These are phyloP conservation scores for Lyophyllum semitale DNA, from an alignment of 768 basidiomycete genomes.

Conservation along the genomic window DNA sequence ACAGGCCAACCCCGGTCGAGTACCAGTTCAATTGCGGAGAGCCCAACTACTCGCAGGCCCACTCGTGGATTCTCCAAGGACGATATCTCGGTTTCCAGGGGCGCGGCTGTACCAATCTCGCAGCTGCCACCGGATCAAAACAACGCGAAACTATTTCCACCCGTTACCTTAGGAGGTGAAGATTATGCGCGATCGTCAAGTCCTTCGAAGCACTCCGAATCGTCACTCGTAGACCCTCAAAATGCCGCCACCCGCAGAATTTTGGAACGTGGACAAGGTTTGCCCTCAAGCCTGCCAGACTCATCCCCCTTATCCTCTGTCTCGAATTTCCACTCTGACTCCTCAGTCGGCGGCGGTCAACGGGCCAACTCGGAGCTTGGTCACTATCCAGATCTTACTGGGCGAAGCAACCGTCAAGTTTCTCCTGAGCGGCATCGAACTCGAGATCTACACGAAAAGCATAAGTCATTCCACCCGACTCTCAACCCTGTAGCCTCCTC, in stretches of 20 bases:
- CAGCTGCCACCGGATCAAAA: conserved; percentile 53
- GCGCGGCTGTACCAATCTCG: conserved; percentile 55
- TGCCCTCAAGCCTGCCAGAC: conserved; percentile 53
- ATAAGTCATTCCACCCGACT: conserved; percentile 68
- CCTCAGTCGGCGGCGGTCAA: conserved; percentile 34
- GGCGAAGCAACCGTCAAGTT: conserved; percentile 42
- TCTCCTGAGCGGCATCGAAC: conserved; percentile 58
- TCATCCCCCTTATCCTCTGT: conserved; percentile 65
- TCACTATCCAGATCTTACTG: conserved; percentile 67
- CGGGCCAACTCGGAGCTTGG: conserved; percentile 83
- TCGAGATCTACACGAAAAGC: conserved; percentile 50
- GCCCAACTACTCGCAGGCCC: conserved; percentile 33
- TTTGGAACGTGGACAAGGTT: conserved; percentile 44
- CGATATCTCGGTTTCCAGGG: conserved; percentile 53
- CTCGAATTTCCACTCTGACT: conserved; percentile 41
- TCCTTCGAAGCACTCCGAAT: conserved; percentile 55
- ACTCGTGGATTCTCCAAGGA: conserved; percentile 57
- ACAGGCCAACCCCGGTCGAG: conserved; percentile 59
- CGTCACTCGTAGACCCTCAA: conserved; percentile 46
- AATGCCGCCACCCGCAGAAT: conserved; percentile 37
- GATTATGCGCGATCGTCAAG: conserved; percentile 47
- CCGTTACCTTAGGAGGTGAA: conserved; percentile 35
- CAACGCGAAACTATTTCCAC: conserved; percentile 63
- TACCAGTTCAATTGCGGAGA: conserved; percentile 42
- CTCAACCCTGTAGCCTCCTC: conserved; percentile 51